Percentiles rank a stretch among this genome's conserved stretches.
phyloP scores from a whole-genome alignment of 2,329 filamentous ascomycete genomes.

The Aureobasidium uvarum region DNA sequence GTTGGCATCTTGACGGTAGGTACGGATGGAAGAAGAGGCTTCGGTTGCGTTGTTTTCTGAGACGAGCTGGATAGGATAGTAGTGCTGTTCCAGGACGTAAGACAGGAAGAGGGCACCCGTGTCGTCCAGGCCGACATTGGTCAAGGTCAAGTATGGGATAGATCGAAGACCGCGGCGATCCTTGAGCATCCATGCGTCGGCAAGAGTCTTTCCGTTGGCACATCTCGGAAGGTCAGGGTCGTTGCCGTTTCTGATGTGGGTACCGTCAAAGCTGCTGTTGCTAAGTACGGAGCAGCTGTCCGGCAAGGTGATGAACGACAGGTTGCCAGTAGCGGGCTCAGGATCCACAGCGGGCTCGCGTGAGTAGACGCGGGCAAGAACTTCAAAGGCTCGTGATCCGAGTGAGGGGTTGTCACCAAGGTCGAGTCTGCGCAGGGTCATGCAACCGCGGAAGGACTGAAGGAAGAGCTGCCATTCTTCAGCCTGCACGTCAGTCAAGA shows the following conservation, averaged over 20 bases:
- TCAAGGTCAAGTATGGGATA: constrained; percentile 43
- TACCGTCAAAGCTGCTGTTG: constrained; percentile 11
- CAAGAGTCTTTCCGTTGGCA: constrained; percentile 29
- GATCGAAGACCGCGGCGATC: constrained; percentile 42
- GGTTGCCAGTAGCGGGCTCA: constrained; percentile 32
- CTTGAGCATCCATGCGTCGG: constrained; percentile 29
- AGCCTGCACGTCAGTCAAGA: constrained; percentile 41
- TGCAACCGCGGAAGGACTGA: constrained; percentile 45
- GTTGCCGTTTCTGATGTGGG: neutral
- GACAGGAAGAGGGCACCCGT: constrained; percentile 44
- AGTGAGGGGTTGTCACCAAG: constrained; percentile 46
- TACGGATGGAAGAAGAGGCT: constrained; percentile 36
- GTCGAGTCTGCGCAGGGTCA: constrained; percentile 46
- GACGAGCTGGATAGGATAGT: constrained; percentile 41
- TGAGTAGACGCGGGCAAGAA: constrained; percentile 46
- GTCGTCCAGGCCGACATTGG: constrained; percentile 39
- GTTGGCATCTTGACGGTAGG: constrained; percentile 35
- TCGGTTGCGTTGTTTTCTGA: constrained; percentile 37
- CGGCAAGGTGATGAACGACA: constrained; percentile 33
- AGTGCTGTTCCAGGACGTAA: constrained; percentile 42
- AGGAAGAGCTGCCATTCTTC: constrained; percentile 48
- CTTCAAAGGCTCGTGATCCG: constrained; percentile 47
- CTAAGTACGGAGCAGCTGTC: constrained; percentile 29
- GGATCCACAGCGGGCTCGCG: constrained; percentile 37
- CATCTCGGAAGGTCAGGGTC: constrained; percentile 17